Percentiles rank a stretch among this genome's conserved stretches.
Conservation (phyloP, 345 rosid species). For the Eucalyptus lansdowneana region DNA sequence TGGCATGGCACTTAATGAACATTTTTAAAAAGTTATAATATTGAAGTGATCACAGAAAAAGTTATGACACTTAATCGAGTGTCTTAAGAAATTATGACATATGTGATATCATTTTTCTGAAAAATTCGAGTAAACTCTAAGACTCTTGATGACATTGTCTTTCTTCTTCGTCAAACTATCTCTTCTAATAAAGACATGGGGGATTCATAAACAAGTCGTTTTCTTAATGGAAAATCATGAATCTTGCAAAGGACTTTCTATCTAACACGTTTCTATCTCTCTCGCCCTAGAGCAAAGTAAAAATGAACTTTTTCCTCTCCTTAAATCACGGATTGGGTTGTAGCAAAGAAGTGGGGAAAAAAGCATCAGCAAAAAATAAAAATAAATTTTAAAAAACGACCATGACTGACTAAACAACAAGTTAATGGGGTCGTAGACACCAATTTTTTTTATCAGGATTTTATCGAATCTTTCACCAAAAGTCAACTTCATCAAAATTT, state of each 20-base stretch:
- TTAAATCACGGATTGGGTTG: not conserved
- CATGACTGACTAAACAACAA: not conserved
- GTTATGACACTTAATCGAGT: too few relatives aligned
- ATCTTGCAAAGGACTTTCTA: not conserved
- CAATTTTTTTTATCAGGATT: too few relatives aligned
- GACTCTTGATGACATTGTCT: not conserved
- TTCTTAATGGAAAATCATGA: not conserved
- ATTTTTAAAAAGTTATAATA: too few relatives aligned
- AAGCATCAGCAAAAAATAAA: not conserved
- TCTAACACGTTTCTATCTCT: not conserved
- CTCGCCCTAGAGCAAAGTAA: not conserved
- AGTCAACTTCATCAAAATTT: not conserved
- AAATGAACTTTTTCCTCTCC: not conserved
- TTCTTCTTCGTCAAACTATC: not conserved
- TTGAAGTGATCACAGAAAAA: too few relatives aligned
- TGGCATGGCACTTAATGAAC: too few relatives aligned
- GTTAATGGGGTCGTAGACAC: not conserved
- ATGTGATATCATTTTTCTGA: fast-evolving
- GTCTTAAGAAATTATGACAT: not conserved
- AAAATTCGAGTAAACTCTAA: not conserved
- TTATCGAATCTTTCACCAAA: not conserved
- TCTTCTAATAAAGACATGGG: not conserved
- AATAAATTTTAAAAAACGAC: not conserved
- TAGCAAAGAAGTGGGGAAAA: too few relatives aligned
- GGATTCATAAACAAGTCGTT: not conserved